Base-by-base conservation (phyloP, 1,139 yeast species). In the Geotrichum fermentans region DNA sequence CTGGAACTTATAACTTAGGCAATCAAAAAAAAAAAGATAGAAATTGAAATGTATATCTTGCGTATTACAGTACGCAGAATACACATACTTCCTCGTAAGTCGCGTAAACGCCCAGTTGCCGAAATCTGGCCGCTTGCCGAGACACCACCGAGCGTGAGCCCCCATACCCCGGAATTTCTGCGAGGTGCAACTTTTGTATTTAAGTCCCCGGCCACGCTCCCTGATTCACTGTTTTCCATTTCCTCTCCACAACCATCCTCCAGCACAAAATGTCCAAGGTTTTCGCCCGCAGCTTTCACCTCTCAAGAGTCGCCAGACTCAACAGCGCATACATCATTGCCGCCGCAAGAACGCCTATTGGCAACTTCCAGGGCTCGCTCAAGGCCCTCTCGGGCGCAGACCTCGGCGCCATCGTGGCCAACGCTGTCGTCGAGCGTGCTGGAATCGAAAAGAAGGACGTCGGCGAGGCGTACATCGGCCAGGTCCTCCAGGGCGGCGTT, bases 331-430 rank as follows among this genome's bases (percentile, higher is more conserved):
- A 77, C 64, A 76, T 79, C 55, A 77, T 79, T 46, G 65, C 80
- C 33, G 68, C 77, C 11, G 75, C 79, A 44, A 72, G 83, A 63
- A 79, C 83, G 8, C 82, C 83, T 34, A 73, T 79, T 52, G 83
- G 83, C 33, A 71, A 77, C 43, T 77, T 79, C 71, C 76, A 74
- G 60, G 83, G 83, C 29, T 63, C 72, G 14, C 71, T 79, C 55
- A 69, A 79, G 46, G 63, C 78, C 20, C 66, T 75, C 53, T 58
- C 76, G 8, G 80, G 79, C 60, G 59, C 73, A 30, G 82, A 78
- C 58, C 73, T 79, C 56, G 83, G 83, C 40, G 73, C 77, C 24
- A 71, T 69, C 46, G 83, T 82, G 43, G 80, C 78, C 54, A 73
- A 71, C 55, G 72, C 77, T 16, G 83, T 82, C 13, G 71, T 79